Evolutionary conservation across 352 stramenopile species (phyloP).

Genomic region (Aphanomyces euteiches): DNA sequence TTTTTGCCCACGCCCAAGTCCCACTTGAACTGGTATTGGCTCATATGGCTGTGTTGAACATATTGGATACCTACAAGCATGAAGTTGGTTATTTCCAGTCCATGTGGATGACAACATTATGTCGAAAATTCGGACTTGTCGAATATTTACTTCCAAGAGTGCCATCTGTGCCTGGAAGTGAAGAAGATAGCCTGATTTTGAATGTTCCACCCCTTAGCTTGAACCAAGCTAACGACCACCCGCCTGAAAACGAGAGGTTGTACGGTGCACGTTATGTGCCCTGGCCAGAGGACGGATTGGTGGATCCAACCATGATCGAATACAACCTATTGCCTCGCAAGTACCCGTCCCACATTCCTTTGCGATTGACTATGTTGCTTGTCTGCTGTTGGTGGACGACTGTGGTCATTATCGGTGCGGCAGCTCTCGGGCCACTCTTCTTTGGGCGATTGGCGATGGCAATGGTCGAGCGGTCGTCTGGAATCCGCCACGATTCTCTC

Average conservation of each 20-base stretch:
- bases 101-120: constrained; percentile 52
- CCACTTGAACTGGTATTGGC: constrained; percentile 94
- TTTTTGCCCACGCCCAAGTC: constrained; percentile 92
- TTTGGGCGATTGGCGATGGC: constrained; percentile 60
- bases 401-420: constrained; percentile 51
- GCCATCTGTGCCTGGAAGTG: constrained; percentile 33
- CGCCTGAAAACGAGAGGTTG: constrained; percentile 63
- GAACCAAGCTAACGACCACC: constrained; percentile 62
- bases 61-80: constrained; percentile 91
- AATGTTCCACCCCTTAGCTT: constrained; percentile 74
- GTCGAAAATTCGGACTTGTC: constrained; percentile 57
- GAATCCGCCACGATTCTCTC: constrained; percentile 70
- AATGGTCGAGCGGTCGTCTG: constrained; percentile 63
- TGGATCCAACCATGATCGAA: constrained; percentile 60
- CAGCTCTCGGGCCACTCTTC: constrained; percentile 68
- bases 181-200: constrained; percentile 39
- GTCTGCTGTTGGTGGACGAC: constrained; percentile 60
- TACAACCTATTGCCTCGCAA: constrained; percentile 63
- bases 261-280: constrained; percentile 72
- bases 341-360: constrained; percentile 48
- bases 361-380: constrained; percentile 50
- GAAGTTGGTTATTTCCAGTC: constrained; percentile 77
- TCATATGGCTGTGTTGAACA: constrained; percentile 92
- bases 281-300: constrained; percentile 78
- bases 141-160: constrained; percentile 66